These are phyloP conservation scores for Kodamaea sagamina DNA, from an alignment of 805 yeast genomes.

Conservation along the genomic window DNA sequence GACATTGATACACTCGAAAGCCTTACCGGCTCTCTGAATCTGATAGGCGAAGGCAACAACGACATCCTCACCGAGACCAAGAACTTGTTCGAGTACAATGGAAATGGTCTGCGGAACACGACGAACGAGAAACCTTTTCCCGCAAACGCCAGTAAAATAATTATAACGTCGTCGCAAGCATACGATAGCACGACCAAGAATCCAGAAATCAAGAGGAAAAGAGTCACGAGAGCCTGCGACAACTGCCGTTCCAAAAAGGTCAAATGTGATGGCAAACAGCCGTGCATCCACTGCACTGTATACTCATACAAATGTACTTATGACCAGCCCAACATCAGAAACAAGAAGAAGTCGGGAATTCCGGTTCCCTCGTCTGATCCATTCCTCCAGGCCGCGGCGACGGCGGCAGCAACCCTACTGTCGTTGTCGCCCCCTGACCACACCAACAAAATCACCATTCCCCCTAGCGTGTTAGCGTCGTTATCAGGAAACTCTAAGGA, in stretches of 20 bases:
- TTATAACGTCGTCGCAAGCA: background rate
- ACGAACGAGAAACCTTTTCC: background rate
- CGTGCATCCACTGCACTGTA: constrained; percentile 83
- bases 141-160: background rate
- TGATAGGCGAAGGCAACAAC: no score
- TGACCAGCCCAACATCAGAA: constrained; percentile 70
- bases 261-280: constrained; percentile 77
- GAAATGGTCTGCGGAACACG: background rate
- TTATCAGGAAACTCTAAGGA: constrained; percentile 1
- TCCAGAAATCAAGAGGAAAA: constrained; percentile 46
- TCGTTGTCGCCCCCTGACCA: constrained; percentile 15
- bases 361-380: constrained; percentile 29
- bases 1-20: no score
- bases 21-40: no score
- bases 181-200: background rate
- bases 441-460: constrained; percentile 7
- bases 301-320: constrained; percentile 84
- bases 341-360: constrained; percentile 41
- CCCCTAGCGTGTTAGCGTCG: constrained; percentile 11
- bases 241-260: constrained; percentile 75
- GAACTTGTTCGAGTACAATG: no score
- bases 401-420: constrained; percentile 20
- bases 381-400: constrained; percentile 16
- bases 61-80: no score
- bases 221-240: constrained; percentile 77